phyloP scores from a whole-genome alignment of 129 eudicot species.

The Sambucus nigra region DNA sequence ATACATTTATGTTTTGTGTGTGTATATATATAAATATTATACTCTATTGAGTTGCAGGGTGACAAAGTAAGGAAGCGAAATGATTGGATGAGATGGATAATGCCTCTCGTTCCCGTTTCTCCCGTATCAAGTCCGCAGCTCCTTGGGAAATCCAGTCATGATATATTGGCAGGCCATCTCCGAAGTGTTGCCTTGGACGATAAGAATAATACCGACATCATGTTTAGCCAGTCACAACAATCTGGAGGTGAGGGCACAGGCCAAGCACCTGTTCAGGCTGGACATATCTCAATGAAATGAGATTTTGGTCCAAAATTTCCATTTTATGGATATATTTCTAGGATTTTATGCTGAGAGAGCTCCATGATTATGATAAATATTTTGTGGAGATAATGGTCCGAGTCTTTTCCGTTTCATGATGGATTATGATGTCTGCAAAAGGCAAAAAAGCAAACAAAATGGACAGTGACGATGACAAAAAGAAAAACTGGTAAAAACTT shows the following conservation, averaged over 20 bases:
- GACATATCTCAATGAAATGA: conserved; percentile 17
- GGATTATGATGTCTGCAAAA: conserved; percentile 14
- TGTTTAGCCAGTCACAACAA: conserved; percentile 15
- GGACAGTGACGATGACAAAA: background rate
- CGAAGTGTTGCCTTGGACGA: conserved; percentile 32
- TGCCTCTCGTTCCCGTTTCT: conserved; percentile 26
- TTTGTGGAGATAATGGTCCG: conserved; percentile 19
- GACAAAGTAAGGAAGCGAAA: conserved; percentile 30
- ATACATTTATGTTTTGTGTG: too few species aligned
- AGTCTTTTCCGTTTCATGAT: background rate
- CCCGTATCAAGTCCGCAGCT: conserved; percentile 37
- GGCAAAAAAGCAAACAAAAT: conserved; percentile 14
- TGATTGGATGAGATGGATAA: conserved; percentile 36
- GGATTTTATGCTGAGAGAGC: conserved; percentile 22
- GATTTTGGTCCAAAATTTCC: conserved; percentile 9
- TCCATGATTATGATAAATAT: conserved; percentile 18
- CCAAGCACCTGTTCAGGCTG: conserved; percentile 14
- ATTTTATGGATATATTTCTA: conserved; percentile 4
- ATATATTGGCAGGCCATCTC: conserved; percentile 20
- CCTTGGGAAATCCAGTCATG: conserved; percentile 21
- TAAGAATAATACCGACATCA: conserved; percentile 12
- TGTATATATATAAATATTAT: background rate
- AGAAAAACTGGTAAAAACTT: background rate
- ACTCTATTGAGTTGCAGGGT: conserved; percentile 19
- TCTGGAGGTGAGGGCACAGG: conserved; percentile 18